Evolutionary conservation across 2,329 filamentous ascomycete species (phyloP).

Genomic region (Penicillium sp.): DNA sequence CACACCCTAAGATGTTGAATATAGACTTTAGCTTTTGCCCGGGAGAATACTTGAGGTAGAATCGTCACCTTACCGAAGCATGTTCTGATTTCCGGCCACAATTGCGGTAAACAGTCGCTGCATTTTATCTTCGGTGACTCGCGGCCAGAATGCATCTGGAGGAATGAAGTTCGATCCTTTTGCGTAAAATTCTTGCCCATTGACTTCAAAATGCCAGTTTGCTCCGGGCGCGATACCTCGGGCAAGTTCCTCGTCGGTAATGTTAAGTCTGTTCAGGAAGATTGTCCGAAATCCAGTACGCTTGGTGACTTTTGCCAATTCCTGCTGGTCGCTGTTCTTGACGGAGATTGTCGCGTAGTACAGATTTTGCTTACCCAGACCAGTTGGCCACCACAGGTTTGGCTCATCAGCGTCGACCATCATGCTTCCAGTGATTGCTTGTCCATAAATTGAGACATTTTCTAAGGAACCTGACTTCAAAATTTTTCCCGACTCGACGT

Average conservation of each 20-base stretch:
- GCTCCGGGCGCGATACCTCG: conserved; percentile 59
- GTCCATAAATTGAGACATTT: conserved; percentile 44
- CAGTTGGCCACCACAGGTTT: conserved; percentile 63
- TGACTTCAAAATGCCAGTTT: conserved; percentile 67
- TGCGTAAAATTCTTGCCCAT: conserved; percentile 64
- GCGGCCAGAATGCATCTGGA: conserved; percentile 63
- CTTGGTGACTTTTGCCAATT: conserved; percentile 52
- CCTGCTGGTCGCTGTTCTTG: conserved; percentile 37
- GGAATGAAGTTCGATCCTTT: conserved; percentile 67
- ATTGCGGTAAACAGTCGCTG: conserved; percentile 56
- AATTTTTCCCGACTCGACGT: conserved; percentile 41
- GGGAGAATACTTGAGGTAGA: not conserved
- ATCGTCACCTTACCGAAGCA: conserved; percentile 49
- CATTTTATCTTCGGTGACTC: conserved; percentile 57
- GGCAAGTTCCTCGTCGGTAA: conserved; percentile 56
- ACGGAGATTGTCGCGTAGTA: conserved; percentile 58
- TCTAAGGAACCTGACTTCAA: conserved; percentile 42
- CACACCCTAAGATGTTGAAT: conserved; percentile 46
- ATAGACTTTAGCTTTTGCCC: not conserved
- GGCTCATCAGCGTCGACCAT: conserved; percentile 48
- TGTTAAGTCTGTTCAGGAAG: conserved; percentile 57
- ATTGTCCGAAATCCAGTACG: conserved; percentile 64
- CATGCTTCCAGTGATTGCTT: conserved; percentile 53
- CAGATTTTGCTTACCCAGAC: conserved; percentile 58
- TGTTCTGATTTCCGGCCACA: conserved; percentile 62